Percentiles rank a stretch among this genome's conserved stretches.
These are phyloP conservation scores for Pulveroboletus ravenelii DNA, from an alignment of 768 basidiomycete species.

Conservation along the genomic window DNA sequence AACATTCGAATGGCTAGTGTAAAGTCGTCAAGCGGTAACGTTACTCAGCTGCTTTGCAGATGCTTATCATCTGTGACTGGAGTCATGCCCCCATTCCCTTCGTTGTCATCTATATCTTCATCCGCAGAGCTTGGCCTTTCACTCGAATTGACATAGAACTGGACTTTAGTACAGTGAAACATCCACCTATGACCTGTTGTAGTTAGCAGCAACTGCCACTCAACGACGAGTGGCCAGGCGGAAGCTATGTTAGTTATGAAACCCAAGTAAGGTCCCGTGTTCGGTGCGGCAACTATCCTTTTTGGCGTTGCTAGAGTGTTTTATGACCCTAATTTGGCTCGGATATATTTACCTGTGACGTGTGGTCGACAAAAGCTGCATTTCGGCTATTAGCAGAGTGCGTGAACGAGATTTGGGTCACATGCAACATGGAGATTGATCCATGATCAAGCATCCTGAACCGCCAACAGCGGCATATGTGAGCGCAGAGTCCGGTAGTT, in stretches of 20 bases:
- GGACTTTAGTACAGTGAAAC: constrained; percentile 28
- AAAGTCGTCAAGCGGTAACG: too few species aligned
- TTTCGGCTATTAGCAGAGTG: constrained; percentile 49
- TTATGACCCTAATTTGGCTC: constrained; percentile 29
- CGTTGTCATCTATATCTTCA: constrained; percentile 35
- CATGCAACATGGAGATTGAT: not conserved
- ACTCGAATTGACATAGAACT: not conserved
- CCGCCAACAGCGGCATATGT: constrained; percentile 51
- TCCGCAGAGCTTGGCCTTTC: constrained; percentile 27
- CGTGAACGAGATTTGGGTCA: not conserved
- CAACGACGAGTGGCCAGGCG: constrained; percentile 47
- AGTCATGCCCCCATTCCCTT: constrained; percentile 45
- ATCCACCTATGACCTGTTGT: constrained; percentile 43
- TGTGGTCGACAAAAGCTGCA: not conserved
- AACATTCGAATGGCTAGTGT: too few species aligned
- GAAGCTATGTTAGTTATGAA: constrained; percentile 57
- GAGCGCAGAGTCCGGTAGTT: constrained; percentile 5
- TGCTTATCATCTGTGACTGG: constrained; percentile 42
- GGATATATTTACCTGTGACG: not conserved
- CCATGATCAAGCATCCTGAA: constrained; percentile 35
- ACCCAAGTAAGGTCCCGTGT: constrained; percentile 42
- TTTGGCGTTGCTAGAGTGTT: constrained; percentile 45
- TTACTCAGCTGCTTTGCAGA: too few species aligned
- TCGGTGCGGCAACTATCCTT: constrained; percentile 35
- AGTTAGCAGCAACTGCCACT: constrained; percentile 38